A percentile compares a stretch with the other conserved stretches of the same genome.
Conservation (phyloP, 768 basidiomycete species). For the Podaxis sp. region DNA sequence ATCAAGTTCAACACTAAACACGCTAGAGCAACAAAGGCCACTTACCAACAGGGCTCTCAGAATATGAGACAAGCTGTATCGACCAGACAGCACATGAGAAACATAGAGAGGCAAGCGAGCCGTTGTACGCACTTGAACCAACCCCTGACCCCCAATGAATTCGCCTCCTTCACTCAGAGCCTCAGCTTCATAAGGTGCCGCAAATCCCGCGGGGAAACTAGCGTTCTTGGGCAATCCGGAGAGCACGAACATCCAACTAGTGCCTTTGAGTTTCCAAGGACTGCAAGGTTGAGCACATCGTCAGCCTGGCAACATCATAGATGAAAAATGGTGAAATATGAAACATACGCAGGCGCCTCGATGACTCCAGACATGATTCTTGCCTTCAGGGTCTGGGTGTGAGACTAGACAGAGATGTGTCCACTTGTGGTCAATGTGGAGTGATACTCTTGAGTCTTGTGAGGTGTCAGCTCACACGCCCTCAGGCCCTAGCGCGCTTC, state of each 20-base stretch:
- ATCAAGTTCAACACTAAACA: background rate
- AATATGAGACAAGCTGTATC: slow-evolving; percentile 27
- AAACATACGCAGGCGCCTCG: slow-evolving; percentile 18
- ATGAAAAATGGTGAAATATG: background rate
- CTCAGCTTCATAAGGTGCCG: slow-evolving; percentile 25
- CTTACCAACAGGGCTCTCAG: slow-evolving; percentile 32
- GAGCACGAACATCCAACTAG: slow-evolving; percentile 25
- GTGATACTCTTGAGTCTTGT: no score
- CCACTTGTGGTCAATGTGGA: background rate
- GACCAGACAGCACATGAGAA: background rate
- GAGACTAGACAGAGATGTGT: background rate
- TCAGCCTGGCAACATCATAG: background rate
- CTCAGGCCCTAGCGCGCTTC: no score
- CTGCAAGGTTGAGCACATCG: slow-evolving; percentile 12
- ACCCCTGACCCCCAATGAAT: slow-evolving; percentile 28
- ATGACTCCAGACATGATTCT: slow-evolving; percentile 17
- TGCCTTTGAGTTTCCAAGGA: slow-evolving; percentile 30
- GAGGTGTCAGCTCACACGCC: no score
- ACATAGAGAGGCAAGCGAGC: background rate
- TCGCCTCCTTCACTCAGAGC: slow-evolving; percentile 24
- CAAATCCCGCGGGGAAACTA: slow-evolving; percentile 31
- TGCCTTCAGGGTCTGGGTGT: background rate
- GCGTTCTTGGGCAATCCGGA: slow-evolving; percentile 19
- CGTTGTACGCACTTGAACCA: slow-evolving; percentile 21
- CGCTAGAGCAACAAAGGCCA: background rate